These are phyloP conservation scores for Calonectria henricotiae DNA, from an alignment of 2,329 filamentous ascomycete genomes.

Conservation along the genomic window DNA sequence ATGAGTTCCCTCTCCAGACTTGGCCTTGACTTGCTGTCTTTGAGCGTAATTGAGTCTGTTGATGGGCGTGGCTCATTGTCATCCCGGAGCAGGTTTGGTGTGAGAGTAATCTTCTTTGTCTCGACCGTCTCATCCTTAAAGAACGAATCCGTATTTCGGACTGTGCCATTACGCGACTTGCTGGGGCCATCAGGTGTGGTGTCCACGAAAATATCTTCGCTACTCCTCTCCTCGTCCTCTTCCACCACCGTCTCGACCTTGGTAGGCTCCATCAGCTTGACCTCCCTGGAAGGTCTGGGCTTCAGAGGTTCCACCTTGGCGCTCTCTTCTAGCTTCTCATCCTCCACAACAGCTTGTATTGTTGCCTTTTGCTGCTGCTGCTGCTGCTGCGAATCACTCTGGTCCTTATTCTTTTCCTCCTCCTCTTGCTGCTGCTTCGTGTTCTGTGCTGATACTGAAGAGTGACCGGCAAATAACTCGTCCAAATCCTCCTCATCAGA, in stretches of 20 bases:
- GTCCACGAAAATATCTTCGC: conserved; percentile 79
- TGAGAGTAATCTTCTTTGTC: conserved; percentile 97
- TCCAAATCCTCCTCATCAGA: conserved; percentile 78
- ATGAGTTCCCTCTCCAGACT: conserved; percentile 79
- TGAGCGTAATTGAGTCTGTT: conserved; percentile 59
- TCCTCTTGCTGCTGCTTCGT: conserved; percentile 54
- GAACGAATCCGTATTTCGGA: conserved; percentile 95
- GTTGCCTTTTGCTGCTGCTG: conserved; percentile 54
- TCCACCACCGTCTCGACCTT: conserved; percentile 57
- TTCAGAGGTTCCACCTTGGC: conserved; percentile 73
- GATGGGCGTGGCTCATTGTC: conserved; percentile 76
- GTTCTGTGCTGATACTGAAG: conserved; percentile 43
- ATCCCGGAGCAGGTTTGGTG: conserved; percentile 91
- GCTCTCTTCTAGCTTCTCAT: conserved; percentile 65
- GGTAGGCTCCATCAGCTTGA: conserved; percentile 56
- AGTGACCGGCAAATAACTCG: conserved; percentile 61
- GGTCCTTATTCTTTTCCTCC: conserved; percentile 52
- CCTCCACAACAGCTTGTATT: conserved; percentile 53
- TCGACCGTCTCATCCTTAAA: conserved; percentile 97
- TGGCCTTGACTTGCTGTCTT: conserved; percentile 70
- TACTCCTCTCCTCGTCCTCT: conserved; percentile 63
- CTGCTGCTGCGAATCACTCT: conserved; percentile 33
- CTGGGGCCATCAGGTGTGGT: conserved; percentile 67
- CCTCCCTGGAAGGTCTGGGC: conserved; percentile 63
- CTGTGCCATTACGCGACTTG: conserved; percentile 86